Conservation (phyloP, 805 yeast genomes). For the Sugiyamaella boreocaroliniensis region DNA sequence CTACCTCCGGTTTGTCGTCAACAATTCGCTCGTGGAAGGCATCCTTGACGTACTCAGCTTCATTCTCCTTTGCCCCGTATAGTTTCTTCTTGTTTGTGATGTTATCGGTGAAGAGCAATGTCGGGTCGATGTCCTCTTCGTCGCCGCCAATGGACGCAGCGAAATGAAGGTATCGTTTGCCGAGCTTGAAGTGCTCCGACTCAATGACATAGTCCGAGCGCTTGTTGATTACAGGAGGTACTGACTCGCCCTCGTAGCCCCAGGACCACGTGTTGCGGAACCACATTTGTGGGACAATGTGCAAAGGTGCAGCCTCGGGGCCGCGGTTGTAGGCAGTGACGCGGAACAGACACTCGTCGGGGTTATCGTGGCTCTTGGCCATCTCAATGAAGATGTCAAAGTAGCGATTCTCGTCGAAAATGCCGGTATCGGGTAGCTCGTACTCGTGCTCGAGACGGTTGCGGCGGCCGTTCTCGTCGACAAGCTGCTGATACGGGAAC, state of each 20-base stretch:
- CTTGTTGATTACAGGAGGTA: conserved; percentile 6
- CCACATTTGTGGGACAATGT: conserved; percentile 74
- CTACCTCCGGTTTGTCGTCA: conserved; percentile 49
- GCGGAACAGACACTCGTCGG: conserved; percentile 74
- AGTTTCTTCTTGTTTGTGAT: conserved; percentile 70
- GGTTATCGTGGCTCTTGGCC: conserved; percentile 78
- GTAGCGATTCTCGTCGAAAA: conserved; percentile 56
- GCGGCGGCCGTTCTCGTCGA: conserved; percentile 59
- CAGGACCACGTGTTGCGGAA: conserved; percentile 93
- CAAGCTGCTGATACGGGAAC: conserved; percentile 74
- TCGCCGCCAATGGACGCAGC: conserved; percentile 79
- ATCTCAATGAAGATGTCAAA: conserved; percentile 85
- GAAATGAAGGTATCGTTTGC: conserved; percentile 57
- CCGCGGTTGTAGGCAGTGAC: conserved; percentile 85
- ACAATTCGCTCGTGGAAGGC: conserved; percentile 84
- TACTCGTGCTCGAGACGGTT: conserved; percentile 65
- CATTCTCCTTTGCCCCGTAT: conserved; percentile 49
- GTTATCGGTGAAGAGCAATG: conserved; percentile 78
- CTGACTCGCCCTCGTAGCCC: conserved; percentile 42
- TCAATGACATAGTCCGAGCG: conserved; percentile 38
- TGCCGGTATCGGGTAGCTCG: conserved; percentile 77
- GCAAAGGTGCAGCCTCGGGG: conserved; percentile 78
- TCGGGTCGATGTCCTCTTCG: conserved; percentile 61
- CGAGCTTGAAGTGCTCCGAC: conserved; percentile 63
- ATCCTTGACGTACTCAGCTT: conserved; percentile 64